A percentile compares a stretch with the other conserved stretches of the same genome.
Conservation (phyloP, 345 rosid species). For the Euphorbia lathyris region DNA sequence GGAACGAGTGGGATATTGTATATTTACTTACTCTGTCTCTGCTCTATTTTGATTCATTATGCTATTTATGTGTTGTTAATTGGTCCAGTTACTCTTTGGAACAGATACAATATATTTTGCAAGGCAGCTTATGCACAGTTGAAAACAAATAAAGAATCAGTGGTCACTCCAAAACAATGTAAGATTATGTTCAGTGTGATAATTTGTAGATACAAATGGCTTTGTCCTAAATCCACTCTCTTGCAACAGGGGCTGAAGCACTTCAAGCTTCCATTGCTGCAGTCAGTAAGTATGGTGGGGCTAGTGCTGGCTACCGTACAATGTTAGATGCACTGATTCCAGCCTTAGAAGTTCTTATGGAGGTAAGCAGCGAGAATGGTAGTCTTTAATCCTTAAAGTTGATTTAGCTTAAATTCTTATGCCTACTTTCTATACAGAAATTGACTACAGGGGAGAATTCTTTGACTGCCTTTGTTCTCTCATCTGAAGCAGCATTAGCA, state of each 20-base stretch:
- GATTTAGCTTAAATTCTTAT: neutral
- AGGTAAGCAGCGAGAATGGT: slow-evolving; percentile 38
- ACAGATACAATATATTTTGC: slow-evolving; percentile 74
- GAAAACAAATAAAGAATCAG: slow-evolving; percentile 51
- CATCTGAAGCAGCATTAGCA: slow-evolving; percentile 72
- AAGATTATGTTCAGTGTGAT: slow-evolving; percentile 35
- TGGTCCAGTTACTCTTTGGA: slow-evolving; percentile 10
- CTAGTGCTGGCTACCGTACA: slow-evolving; percentile 85
- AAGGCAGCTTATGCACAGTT: slow-evolving; percentile 83
- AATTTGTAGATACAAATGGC: slow-evolving; percentile 5
- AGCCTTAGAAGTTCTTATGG: slow-evolving; percentile 69
- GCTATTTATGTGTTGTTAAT: neutral
- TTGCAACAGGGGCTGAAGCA: slow-evolving; percentile 74
- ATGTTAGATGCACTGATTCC: slow-evolving; percentile 95
- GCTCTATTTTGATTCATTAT: neutral
- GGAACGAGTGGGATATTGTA: slow-evolving; percentile 98
- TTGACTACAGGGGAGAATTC: slow-evolving; percentile 72
- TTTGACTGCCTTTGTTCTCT: slow-evolving; percentile 56
- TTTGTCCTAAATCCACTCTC: slow-evolving; percentile 16
- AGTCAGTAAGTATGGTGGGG: slow-evolving; percentile 93
- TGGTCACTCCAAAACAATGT: slow-evolving; percentile 67
- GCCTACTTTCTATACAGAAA: slow-evolving; percentile 47
- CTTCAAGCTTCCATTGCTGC: slow-evolving; percentile 79
- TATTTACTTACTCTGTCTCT: slow-evolving; percentile 13
- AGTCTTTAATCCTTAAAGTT: neutral